Evolutionary conservation across 495 filamentous ascomycete genomes (phyloP).

Genomic region (Podospora sp.): DNA sequence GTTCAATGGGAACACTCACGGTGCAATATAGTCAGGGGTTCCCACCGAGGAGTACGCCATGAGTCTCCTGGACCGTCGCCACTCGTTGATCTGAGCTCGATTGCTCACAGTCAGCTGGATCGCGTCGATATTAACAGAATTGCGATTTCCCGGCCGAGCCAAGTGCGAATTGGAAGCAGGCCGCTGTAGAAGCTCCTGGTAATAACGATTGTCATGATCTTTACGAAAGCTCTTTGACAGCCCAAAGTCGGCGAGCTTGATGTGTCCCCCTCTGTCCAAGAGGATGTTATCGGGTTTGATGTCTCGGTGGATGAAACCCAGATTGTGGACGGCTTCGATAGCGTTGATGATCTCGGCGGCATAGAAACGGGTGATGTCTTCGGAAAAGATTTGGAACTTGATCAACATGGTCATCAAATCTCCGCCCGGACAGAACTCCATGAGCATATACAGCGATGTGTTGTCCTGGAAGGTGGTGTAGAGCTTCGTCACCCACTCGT

Average conservation of each 20-base stretch:
- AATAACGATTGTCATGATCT: slow-evolving; percentile 89
- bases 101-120: slow-evolving; percentile 96
- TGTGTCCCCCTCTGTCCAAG: slow-evolving; percentile 55
- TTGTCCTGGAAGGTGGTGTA: slow-evolving; percentile 90
- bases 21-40: slow-evolving; percentile 92
- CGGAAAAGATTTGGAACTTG: slow-evolving; percentile 93
- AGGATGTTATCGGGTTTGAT: slow-evolving; percentile 33
- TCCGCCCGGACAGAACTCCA: slow-evolving; percentile 94
- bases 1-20: slow-evolving; percentile 30
- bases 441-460: slow-evolving; percentile 88
- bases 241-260: slow-evolving; percentile 96
- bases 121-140: slow-evolving; percentile 86
- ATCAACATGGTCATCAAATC: slow-evolving; percentile 97
- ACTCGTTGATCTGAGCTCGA: slow-evolving; percentile 88
- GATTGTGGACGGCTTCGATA: slow-evolving; percentile 89
- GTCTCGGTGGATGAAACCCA: slow-evolving; percentile 89
- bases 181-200: slow-evolving; percentile 81
- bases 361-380: slow-evolving; percentile 94
- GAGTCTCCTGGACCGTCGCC: slow-evolving; percentile 85
- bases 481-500: slow-evolving; percentile 92
- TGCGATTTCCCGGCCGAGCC: slow-evolving; percentile 62
- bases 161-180: slow-evolving; percentile 45
- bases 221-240: slow-evolving; percentile 92
- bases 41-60: slow-evolving; percentile 95
- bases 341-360: slow-evolving; percentile 95